Conservation (phyloP, 495 filamentous ascomycete genomes). For the Xylaria cubensis region DNA sequence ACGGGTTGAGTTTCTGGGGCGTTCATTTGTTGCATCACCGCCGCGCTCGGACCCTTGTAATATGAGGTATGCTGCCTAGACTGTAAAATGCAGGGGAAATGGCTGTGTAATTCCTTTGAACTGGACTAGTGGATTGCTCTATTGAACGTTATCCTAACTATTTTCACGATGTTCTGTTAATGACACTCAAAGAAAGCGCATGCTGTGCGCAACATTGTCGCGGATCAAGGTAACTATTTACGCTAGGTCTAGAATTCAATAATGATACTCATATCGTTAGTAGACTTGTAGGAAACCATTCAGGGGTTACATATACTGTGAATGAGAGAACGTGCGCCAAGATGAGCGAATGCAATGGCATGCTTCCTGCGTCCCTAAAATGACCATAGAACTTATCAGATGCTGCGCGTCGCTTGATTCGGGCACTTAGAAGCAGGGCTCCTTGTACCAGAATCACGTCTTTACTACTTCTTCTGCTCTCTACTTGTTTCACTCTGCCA, state of each 20-base stretch:
- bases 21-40: not conserved
- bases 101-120: not conserved
- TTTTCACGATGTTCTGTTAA: not conserved
- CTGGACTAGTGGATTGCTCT: not conserved
- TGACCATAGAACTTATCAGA: not conserved
- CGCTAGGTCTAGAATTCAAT: not conserved
- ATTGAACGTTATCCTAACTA: not conserved
- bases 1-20: not conserved
- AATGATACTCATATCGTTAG: not conserved
- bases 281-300: not conserved
- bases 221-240: not conserved
- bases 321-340: not conserved
- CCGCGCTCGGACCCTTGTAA: constrained; percentile 21
- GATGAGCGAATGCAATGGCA: not conserved
- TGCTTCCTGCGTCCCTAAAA: not conserved
- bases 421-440: not conserved
- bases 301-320: not conserved
- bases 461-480: not conserved
- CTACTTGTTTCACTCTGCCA: not conserved
- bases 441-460: not conserved
- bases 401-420: not conserved
- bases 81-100: not conserved
- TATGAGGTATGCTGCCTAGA: not conserved
- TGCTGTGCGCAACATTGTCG: not conserved
- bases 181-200: not conserved